Conservation (phyloP, 129 eudicot species). For the Escallonia rubra region DNA sequence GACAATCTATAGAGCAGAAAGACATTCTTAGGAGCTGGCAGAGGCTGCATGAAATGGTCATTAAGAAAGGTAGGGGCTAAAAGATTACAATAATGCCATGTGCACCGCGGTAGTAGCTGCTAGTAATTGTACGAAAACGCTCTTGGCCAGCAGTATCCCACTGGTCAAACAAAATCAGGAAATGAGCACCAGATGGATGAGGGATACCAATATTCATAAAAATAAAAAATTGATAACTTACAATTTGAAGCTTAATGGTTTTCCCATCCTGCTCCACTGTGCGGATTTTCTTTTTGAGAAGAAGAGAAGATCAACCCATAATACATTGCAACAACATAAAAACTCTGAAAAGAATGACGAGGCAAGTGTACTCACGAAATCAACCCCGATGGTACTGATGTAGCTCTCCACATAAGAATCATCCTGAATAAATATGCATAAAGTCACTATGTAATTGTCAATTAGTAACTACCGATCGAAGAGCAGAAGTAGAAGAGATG, state of each 20-base stretch:
- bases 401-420: conserved; percentile 58
- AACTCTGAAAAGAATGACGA: too few species aligned
- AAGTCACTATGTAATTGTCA: too few species aligned
- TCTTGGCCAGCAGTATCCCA: conserved; percentile 97
- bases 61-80: background rate
- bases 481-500: too few species aligned
- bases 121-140: conserved; percentile 79
- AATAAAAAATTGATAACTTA: conserved; percentile 16
- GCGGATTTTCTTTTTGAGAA: conserved; percentile 54
- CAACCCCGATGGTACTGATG: conserved; percentile 55
- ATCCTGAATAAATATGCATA: conserved; percentile 19
- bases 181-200: background rate
- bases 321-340: too few species aligned
- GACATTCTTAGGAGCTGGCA: background rate
- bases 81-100: conserved; percentile 79
- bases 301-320: too few species aligned
- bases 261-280: conserved; percentile 89
- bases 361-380: conserved; percentile 28
- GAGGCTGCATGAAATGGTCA: background rate
- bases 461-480: too few species aligned
- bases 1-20: conserved; percentile 35
- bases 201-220: too few species aligned
- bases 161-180: conserved; percentile 32
- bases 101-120: conserved; percentile 94
- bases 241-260: conserved; percentile 87